Evolutionary conservation across 2,329 filamentous ascomycete species (phyloP).

Genomic region (Clonostachys rosea): DNA sequence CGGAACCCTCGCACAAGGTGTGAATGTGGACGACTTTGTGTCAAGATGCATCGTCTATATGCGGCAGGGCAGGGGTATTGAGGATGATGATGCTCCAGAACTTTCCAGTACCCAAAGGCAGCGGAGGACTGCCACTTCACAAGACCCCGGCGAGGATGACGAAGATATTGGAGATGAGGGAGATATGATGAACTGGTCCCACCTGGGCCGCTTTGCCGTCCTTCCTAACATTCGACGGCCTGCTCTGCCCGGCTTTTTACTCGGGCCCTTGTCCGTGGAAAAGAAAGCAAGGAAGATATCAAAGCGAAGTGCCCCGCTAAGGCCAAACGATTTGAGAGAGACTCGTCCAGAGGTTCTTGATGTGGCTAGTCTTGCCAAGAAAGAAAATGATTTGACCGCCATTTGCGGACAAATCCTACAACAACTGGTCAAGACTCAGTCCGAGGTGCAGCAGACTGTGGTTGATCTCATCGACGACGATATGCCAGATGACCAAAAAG

Average conservation of each 20-base stretch:
- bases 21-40: slow-evolving; percentile 90
- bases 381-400: slow-evolving; percentile 73
- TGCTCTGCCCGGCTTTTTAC: slow-evolving; percentile 74
- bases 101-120: slow-evolving; percentile 44
- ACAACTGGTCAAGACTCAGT: slow-evolving; percentile 48
- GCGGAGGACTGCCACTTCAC: slow-evolving; percentile 25
- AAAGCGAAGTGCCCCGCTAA: slow-evolving; percentile 67
- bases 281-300: slow-evolving; percentile 71
- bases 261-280: slow-evolving; percentile 84
- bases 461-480: slow-evolving; percentile 36
- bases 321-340: slow-evolving; percentile 62
- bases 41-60: slow-evolving; percentile 88
- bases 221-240: slow-evolving; percentile 70
- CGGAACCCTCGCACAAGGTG: slow-evolving; percentile 66
- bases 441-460: slow-evolving; percentile 39
- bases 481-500: slow-evolving; percentile 37
- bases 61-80: slow-evolving; percentile 58
- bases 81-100: slow-evolving; percentile 43
- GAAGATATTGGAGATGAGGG: slow-evolving; percentile 67
- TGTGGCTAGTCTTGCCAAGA: slow-evolving; percentile 68
- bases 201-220: slow-evolving; percentile 74
- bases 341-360: slow-evolving; percentile 75
- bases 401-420: slow-evolving; percentile 73
- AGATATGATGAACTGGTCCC: slow-evolving; percentile 80
- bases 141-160: slow-evolving; percentile 42